Conservation (phyloP, 805 yeast species). For the Wickerhamiella domercqiae region DNA sequence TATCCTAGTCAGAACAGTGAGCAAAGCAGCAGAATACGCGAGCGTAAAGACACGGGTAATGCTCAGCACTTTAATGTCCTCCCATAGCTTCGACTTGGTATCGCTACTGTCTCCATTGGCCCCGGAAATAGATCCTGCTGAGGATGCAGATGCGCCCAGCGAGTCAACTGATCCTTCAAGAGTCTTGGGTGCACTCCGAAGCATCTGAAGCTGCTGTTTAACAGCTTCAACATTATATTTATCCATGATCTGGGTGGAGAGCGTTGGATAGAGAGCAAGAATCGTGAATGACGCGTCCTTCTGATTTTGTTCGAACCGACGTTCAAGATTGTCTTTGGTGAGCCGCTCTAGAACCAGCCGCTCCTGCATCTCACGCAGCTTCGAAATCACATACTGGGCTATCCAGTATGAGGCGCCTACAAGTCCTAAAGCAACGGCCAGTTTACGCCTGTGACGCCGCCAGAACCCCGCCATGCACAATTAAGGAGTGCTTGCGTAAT, state of each 20-base stretch:
- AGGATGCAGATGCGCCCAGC: slow-evolving; percentile 3
- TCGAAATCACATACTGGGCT: slow-evolving; percentile 29
- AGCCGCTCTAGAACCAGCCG: slow-evolving; percentile 41
- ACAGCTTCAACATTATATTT: slow-evolving; percentile 56
- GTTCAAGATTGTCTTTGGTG: slow-evolving; percentile 52
- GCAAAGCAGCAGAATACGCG: slow-evolving; percentile 49
- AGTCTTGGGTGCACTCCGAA: slow-evolving; percentile 26
- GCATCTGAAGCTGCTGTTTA: slow-evolving; percentile 51
- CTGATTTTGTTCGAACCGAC: slow-evolving; percentile 83
- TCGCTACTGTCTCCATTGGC: slow-evolving; percentile 20
- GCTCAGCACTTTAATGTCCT: slow-evolving; percentile 58
- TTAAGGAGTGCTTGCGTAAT: background rate
- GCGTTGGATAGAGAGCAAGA: slow-evolving; percentile 64
- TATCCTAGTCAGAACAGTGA: slow-evolving; percentile 64
- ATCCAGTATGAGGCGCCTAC: slow-evolving; percentile 32
- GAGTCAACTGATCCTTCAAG: background rate
- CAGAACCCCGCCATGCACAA: slow-evolving; percentile 25
- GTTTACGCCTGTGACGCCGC: slow-evolving; percentile 31
- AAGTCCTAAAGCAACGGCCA: slow-evolving; percentile 31
- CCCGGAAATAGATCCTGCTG: slow-evolving; percentile 21
- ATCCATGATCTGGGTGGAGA: slow-evolving; percentile 47
- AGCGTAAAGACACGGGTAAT: slow-evolving; percentile 58
- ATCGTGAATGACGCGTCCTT: slow-evolving; percentile 77
- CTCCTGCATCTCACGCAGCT: slow-evolving; percentile 36
- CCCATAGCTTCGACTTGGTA: slow-evolving; percentile 61